phyloP scores from a whole-genome alignment of 1,139 yeast genomes.

The Magnusiomyces paraingens region DNA sequence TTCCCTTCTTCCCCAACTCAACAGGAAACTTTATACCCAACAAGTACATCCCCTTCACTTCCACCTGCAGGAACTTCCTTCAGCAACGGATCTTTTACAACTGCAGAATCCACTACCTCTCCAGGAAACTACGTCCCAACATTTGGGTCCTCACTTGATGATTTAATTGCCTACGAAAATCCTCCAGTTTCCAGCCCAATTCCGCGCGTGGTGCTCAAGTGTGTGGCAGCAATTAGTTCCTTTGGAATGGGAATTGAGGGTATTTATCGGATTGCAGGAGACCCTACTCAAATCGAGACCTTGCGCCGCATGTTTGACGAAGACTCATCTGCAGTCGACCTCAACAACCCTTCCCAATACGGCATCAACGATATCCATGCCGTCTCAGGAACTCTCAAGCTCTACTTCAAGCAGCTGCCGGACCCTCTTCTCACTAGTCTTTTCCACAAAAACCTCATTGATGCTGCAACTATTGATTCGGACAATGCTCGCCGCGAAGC shows the following conservation, averaged over 20 bases:
- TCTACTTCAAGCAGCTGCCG: slow-evolving; percentile 74
- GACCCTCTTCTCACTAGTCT: slow-evolving; percentile 67
- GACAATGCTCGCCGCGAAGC: slow-evolving; percentile 56
- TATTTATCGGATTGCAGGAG: slow-evolving; percentile 80
- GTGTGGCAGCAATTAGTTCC: slow-evolving; percentile 78
- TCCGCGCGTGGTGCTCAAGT: slow-evolving; percentile 83
- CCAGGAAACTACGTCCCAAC: slow-evolving; percentile 37
- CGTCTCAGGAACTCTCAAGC: slow-evolving; percentile 68
- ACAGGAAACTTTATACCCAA: not conserved
- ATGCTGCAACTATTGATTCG: slow-evolving; percentile 66
- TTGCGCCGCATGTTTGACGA: slow-evolving; percentile 66
- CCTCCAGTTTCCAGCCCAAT: slow-evolving; percentile 44
- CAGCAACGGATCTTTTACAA: slow-evolving; percentile 16
- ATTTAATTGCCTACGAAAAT: slow-evolving; percentile 70
- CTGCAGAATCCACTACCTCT: slow-evolving; percentile 19
- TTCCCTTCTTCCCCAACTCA: not conserved
- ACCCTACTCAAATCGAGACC: slow-evolving; percentile 64
- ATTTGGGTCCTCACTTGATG: slow-evolving; percentile 76
- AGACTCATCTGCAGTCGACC: slow-evolving; percentile 63
- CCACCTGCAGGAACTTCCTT: not conserved
- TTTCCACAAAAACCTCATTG: slow-evolving; percentile 69
- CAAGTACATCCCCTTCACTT: not conserved
- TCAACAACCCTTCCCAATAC: slow-evolving; percentile 43
- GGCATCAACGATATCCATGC: slow-evolving; percentile 43
- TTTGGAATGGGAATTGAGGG: slow-evolving; percentile 86